These are phyloP conservation scores for Flaveria trinervia DNA, from an alignment of 129 eudicot genomes.

Conservation along the genomic window DNA sequence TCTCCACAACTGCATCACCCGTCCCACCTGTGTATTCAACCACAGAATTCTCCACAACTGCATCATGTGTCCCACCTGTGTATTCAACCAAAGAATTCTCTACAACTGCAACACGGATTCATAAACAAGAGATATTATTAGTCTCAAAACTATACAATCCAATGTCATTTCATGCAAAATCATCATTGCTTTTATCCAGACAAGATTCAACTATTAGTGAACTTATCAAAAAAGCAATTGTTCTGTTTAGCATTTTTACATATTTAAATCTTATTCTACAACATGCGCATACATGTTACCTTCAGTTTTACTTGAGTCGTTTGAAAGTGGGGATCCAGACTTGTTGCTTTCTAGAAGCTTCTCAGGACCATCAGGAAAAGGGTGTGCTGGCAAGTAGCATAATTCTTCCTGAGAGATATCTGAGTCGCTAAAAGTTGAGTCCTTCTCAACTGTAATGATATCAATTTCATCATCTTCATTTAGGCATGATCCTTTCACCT, in stretches of 20 bases:
- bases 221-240: not conserved
- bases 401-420: slow-evolving; percentile 83
- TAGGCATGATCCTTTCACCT: slow-evolving; percentile 53
- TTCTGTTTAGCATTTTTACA: not conserved
- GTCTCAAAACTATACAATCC: not conserved
- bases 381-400: slow-evolving; percentile 69
- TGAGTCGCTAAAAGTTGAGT: slow-evolving; percentile 77
- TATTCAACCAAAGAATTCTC: not conserved
- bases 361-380: slow-evolving; percentile 59
- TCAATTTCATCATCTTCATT: slow-evolving; percentile 86
- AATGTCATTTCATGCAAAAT: not conserved
- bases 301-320: slow-evolving; percentile 60
- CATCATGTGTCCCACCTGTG: not conserved
- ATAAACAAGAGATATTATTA: not conserved
- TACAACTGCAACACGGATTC: slow-evolving; percentile 31
- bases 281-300: slow-evolving; percentile 40
- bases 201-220: not conserved
- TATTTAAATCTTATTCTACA: not conserved
- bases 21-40: slow-evolving; percentile 11
- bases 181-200: slow-evolving; percentile 6
- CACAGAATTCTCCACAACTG: slow-evolving; percentile 6
- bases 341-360: slow-evolving; percentile 3
- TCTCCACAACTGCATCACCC: slow-evolving; percentile 27
- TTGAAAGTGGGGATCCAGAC: slow-evolving; percentile 60
- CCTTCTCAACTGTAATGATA: slow-evolving; percentile 64